Base-by-base conservation (phyloP, 805 yeast species). In the Sugiyamaella mastotermitis region DNA sequence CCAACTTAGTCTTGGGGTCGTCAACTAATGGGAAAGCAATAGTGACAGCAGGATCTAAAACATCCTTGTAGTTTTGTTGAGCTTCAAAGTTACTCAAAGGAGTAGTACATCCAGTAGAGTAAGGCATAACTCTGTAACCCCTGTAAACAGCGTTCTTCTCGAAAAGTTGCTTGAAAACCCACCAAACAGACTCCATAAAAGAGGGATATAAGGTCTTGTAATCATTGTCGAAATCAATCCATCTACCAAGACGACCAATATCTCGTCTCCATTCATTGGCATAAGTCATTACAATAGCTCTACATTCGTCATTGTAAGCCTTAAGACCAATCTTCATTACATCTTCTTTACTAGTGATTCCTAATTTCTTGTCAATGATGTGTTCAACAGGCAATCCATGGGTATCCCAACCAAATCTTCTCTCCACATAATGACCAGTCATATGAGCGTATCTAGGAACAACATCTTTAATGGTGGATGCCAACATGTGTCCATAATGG, bases 351-450 rank as follows among this genome's bases (percentile, higher is more conserved):
- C 95, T 83, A 40, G 82, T 79, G 65, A 92, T 86, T 26, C 94
- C 94, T 52, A 92, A 74, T 58, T 84, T 83, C 82, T 94, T 92
- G 83, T 92, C 99, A 55, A 92, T 92, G 64, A 90, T 96, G 62
- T 92, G 96, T 69, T 92, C 99, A 42, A 92, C 86, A 35, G 99
- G 99, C 48, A 92, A 77, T 41, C 99, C 99, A 62, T 92, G 99
- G 40, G 99, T 92, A 66, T 92, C 99, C 99, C 99, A 92, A 46
- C 99, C 99, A 50, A 92, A 92, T 56, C 97, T 77, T 68, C 99
- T 84, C 65, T 85, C 96, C 30, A 92, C 98, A 53, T 82, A 85
- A 63, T 77, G 81, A 15, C 98, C 98, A 53, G 83, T 90, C 98
- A 92, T 90, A 47, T 94, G 83, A 43, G 97, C 97, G 58, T 86